A percentile compares a stretch with the other conserved stretches of the same genome.
Evolutionary conservation across 192 early-diverging fungal genomes (phyloP).

Genomic region (Linnemannia elongata): DNA sequence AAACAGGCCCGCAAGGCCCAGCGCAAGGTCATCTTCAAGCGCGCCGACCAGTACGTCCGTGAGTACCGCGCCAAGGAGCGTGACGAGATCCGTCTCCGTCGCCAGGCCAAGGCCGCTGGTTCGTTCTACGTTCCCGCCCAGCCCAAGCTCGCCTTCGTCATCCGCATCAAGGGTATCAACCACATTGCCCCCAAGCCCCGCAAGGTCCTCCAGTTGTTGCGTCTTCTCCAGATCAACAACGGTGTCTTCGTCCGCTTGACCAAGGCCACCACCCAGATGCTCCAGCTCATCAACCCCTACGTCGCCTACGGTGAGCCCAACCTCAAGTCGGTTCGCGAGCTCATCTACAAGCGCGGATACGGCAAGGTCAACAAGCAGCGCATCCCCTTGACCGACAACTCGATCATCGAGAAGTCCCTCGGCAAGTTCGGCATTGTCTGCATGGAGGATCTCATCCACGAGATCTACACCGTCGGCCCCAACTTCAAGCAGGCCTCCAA

Average conservation of each 20-base stretch:
- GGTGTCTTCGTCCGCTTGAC: slow-evolving; percentile 96
- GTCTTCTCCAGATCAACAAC: slow-evolving; percentile 99
- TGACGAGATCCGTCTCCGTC: slow-evolving; percentile 91
- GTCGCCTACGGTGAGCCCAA: slow-evolving; percentile 96
- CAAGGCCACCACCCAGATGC: slow-evolving; percentile 97
- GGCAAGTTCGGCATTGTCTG: slow-evolving; percentile 98
- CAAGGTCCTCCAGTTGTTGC: slow-evolving; percentile 99
- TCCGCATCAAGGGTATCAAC: slow-evolving; percentile 99
- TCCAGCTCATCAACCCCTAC: slow-evolving; percentile 97
- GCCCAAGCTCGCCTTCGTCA: slow-evolving; percentile 97
- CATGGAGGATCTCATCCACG: slow-evolving; percentile 98
- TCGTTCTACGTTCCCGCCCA: slow-evolving; percentile 97
- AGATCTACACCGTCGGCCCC: slow-evolving; percentile 98
- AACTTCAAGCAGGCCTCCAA: slow-evolving; percentile 98
- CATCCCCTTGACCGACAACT: slow-evolving; percentile 96
- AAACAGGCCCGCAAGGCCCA: slow-evolving; percentile 66
- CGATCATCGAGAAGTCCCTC: slow-evolving; percentile 91
- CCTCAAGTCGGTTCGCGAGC: slow-evolving; percentile 98
- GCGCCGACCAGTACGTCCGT: slow-evolving; percentile 98
- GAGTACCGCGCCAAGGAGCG: slow-evolving; percentile 95
- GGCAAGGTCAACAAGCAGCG: slow-evolving; percentile 99
- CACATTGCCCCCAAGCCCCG: slow-evolving; percentile 99
- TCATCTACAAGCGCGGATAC: slow-evolving; percentile 99
- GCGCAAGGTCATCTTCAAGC: slow-evolving; percentile 98
- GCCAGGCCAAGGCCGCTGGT: slow-evolving; percentile 92